Base-by-base conservation (phyloP, 257 asterid genomes). In the Capsicum rhomboideum region DNA sequence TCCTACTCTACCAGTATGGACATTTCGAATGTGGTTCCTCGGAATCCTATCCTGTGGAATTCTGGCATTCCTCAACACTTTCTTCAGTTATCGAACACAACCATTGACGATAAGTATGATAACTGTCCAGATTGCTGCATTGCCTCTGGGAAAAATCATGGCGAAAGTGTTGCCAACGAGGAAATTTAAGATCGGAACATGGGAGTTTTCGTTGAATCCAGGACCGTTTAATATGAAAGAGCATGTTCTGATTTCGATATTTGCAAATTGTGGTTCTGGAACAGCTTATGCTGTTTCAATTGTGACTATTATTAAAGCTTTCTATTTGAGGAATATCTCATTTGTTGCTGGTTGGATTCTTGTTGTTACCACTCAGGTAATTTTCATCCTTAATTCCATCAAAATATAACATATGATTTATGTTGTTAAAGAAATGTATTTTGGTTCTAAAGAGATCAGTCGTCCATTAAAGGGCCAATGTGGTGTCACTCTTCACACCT, bases 261-360 rank as follows among this genome's bases (percentile, higher is more conserved):
- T 79, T 79, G 83, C 83, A 10, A 79, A 79, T 13, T 31, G 52
- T 21, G 83, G 83, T 29, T 7, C 68, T 79, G 83, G 83, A 31
- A 53, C 83, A 29, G 83, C 83, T 54, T 79, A 79, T 79, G 83
- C 83, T 56, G 83, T 79, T 79, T 31, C 68, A 56, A 79, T 79
- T 79, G 83, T 79, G 0, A 79, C 68, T 79, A 79, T 79, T 56
- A 79, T 79, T 55, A 79, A 79, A 69, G 83, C 83, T 4, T 79
- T 79, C 29, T 79, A 79, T 79, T n/a, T 54, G 26, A 79, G 83
- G 69, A 79, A 56, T 20, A 79, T 79, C 17, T 79, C 83, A 4
- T 79, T 55, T 40, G 53, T 55, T 8, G 83, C 69, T 79, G 69
- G 83, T 79, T 79, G 83, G 83, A n/a, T 79, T 55, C 83, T 79